phyloP scores from a whole-genome alignment of 2,329 filamentous ascomycete species.

The Orbilia oligospora region DNA sequence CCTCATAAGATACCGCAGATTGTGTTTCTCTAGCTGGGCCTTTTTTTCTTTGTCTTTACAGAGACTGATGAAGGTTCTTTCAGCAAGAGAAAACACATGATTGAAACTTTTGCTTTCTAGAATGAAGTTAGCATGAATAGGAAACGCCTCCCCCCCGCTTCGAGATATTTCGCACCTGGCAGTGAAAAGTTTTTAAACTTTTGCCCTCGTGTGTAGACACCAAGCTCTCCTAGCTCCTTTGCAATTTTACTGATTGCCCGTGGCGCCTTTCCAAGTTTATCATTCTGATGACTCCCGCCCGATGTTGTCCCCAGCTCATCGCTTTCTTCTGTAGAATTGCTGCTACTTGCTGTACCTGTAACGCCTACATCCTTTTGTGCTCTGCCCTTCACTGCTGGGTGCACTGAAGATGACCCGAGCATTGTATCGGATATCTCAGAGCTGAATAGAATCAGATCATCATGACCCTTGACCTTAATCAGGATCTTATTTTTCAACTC shows the following conservation, averaged over 20 bases:
- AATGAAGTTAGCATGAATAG: slow-evolving; percentile 1
- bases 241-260: slow-evolving; percentile 79
- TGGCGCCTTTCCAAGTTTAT: slow-evolving; percentile 71
- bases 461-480: slow-evolving; percentile 84
- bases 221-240: slow-evolving; percentile 84
- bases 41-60: slow-evolving; percentile 83
- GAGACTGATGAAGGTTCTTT: slow-evolving; percentile 86
- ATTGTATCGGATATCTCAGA: slow-evolving; percentile 46
- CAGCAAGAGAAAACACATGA: slow-evolving; percentile 95
- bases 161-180: slow-evolving; percentile 61
- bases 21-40: slow-evolving; percentile 85
- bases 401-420: slow-evolving; percentile 20
- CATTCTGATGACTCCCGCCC: slow-evolving; percentile 56
- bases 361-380: slow-evolving; percentile 10
- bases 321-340: slow-evolving; percentile 73
- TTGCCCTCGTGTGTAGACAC: slow-evolving; percentile 82
- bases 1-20: slow-evolving; percentile 90
- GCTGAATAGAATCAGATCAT: slow-evolving; percentile 52
- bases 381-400: slow-evolving; percentile 13
- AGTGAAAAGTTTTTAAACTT: slow-evolving; percentile 78
- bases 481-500: slow-evolving; percentile 86
- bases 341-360: slow-evolving; percentile 70
- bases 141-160: too few species aligned
- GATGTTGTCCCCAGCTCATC: slow-evolving; percentile 69
- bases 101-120: slow-evolving; percentile 86